Evolutionary conservation across 345 rosid species (phyloP), one percentile per base, ranked within the genome.

Genomic region (Arabidopsis suecica): DNA sequence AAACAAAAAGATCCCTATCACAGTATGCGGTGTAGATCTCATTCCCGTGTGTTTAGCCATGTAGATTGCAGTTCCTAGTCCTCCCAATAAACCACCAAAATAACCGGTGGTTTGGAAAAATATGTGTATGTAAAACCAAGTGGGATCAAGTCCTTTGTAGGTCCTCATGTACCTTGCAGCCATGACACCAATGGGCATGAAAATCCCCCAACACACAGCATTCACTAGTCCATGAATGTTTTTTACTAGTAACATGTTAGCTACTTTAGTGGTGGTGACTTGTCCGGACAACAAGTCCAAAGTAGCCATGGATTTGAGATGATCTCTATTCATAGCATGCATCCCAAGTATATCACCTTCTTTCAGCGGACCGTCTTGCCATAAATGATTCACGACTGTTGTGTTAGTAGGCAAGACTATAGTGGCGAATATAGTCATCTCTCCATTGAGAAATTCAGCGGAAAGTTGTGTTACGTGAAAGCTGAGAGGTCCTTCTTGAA

Each of bases 121-220:
- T 33, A 84, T 82, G 88, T 85, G 77, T 9, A 89, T 80, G 61
- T 87, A 89, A 65, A 89, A 91, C 95, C 20, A 71, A 4, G 83
- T 81, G 0, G 93, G 87, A 49, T 81, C 88, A 0, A 91, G 73
- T 9, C 88, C 81, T 67, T 82, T 77, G 71, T 86, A 86, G 18
- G 79, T 87, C 86, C 78, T 90, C 85, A 90, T 76, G 74, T 90
- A 88, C 75, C 98, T 86, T 62, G 95, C 95, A 44, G 74, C 73
- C 42, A 89, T 51, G 12, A 78, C 93, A 22, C 93, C 94, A 2
- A 83, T 20, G 0, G 98, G 95, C 88, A 90, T 72, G 79, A 93
- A 23, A 37, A 86, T 79, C 5, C 95, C 95, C 95, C 98, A 93
- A 74, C 94, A 84, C 22, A 87, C 83, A 1, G 84, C 74, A 50